Evolutionary conservation across 495 filamentous ascomycete genomes (phyloP).

Genomic region (Talaromyces trachyspermus): DNA sequence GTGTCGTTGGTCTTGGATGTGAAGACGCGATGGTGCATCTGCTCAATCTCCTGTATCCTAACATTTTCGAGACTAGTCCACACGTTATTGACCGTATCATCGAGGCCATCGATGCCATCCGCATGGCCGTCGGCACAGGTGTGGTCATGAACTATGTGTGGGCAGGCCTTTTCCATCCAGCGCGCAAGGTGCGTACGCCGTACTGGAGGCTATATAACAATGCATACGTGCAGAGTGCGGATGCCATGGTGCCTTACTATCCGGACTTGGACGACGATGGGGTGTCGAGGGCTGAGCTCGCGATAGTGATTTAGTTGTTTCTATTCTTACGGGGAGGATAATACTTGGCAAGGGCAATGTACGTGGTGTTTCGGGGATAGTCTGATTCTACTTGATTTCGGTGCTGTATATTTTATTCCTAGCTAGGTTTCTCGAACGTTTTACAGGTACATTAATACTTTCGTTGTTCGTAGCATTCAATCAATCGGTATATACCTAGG

Average conservation of each 20-base stretch:
- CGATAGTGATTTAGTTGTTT: conserved; percentile 64
- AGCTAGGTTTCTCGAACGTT: no score
- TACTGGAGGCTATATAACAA: conserved; percentile 97
- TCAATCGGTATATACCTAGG: background rate
- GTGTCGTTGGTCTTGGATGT: conserved; percentile 93
- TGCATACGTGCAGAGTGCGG: conserved; percentile 88
- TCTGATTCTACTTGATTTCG: no score
- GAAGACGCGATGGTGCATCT: conserved; percentile 99
- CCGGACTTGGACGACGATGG: conserved; percentile 72
- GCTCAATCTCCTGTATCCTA: conserved; percentile 91
- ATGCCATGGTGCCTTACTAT: conserved; percentile 95
- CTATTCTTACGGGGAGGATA: background rate
- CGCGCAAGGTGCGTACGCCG: conserved; percentile 83
- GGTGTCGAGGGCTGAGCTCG: conserved; percentile 67
- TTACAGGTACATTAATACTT: no score
- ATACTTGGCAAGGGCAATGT: no score
- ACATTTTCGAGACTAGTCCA: conserved; percentile 95
- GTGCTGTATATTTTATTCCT: no score
- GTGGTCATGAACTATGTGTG: conserved; percentile 94
- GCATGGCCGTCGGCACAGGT: conserved; percentile 87
- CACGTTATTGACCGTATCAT: conserved; percentile 98
- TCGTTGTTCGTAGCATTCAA: no score
- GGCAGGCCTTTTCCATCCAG: conserved; percentile 95
- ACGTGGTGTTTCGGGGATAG: no score
- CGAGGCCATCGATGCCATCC: conserved; percentile 93